Conservation (phyloP, 495 filamentous ascomycete species). For the Xylaria venustula region DNA sequence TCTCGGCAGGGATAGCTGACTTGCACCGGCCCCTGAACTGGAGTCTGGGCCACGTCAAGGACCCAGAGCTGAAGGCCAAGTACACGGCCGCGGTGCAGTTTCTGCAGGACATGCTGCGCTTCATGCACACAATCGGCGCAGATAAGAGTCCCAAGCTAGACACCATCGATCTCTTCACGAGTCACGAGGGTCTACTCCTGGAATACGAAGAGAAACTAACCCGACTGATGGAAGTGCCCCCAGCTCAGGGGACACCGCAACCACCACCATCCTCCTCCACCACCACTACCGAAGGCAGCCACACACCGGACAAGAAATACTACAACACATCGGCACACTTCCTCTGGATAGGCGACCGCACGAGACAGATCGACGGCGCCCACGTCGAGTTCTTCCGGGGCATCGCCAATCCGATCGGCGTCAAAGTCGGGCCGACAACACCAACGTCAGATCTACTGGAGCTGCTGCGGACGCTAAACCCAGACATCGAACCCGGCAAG, state of each 20-base stretch:
- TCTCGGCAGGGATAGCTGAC: conserved; percentile 88
- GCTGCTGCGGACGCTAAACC: conserved; percentile 83
- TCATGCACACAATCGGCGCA: conserved; percentile 94
- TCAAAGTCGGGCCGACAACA: conserved; percentile 92
- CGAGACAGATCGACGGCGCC: conserved; percentile 83
- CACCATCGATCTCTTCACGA: conserved; percentile 94
- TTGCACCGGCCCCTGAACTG: conserved; percentile 92
- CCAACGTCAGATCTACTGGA: conserved; percentile 65
- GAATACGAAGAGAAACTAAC: conserved; percentile 93
- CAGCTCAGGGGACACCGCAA: no score
- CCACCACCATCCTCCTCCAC: no score
- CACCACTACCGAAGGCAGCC: not conserved
- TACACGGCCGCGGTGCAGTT: conserved; percentile 80
- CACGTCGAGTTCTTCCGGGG: conserved; percentile 98
- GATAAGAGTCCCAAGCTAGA: conserved; percentile 80
- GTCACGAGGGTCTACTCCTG: conserved; percentile 89
- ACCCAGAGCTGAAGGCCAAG: conserved; percentile 74
- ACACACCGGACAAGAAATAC: conserved; percentile 50
- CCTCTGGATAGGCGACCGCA: conserved; percentile 97
- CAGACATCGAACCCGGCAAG: conserved; percentile 76
- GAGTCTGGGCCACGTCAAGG: conserved; percentile 89
- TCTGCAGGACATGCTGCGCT: conserved; percentile 86
- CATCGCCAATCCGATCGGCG: conserved; percentile 89
- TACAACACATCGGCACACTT: conserved; percentile 96
- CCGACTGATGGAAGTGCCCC: conserved; percentile 67